A percentile compares a stretch with the other conserved stretches of the same genome.
These are phyloP conservation scores for Pterocarpus santalinus DNA, from an alignment of 306 rosid species.

Conservation along the genomic window DNA sequence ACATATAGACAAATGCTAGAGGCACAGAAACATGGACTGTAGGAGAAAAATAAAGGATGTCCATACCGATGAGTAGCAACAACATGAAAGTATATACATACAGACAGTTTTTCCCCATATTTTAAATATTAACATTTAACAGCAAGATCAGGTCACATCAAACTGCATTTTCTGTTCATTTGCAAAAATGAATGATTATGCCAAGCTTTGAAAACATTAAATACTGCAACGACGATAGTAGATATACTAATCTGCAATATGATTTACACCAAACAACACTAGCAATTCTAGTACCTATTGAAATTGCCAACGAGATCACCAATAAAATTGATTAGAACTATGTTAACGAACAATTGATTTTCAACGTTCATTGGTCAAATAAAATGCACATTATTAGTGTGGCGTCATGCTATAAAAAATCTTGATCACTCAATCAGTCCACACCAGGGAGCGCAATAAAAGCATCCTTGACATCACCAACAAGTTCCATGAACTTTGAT, in stretches of 20 bases:
- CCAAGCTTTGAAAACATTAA: background rate
- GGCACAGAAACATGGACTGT: constrained; percentile 1
- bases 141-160: constrained; percentile 6
- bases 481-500: background rate
- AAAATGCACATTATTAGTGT: background rate
- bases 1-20: background rate
- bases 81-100: background rate
- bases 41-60: background rate
- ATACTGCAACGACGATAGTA: background rate
- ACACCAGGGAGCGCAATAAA: background rate
- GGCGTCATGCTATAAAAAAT: background rate
- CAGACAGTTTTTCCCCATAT: background rate
- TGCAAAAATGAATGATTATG: background rate
- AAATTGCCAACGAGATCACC: background rate
- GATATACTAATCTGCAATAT: background rate
- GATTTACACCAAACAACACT: background rate
- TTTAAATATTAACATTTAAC: constrained; percentile 14
- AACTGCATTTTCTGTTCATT: constrained; percentile 11
- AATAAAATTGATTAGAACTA: background rate
- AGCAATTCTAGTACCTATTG: background rate
- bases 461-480: background rate
- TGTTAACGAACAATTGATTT: background rate
- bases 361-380: background rate
- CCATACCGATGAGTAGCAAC: constrained; percentile 7
- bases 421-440: background rate